Evolutionary conservation across 192 early-diverging fungal genomes (phyloP), one percentile per base, ranked within the genome.

Genomic region (Coemansia brasiliensis): DNA sequence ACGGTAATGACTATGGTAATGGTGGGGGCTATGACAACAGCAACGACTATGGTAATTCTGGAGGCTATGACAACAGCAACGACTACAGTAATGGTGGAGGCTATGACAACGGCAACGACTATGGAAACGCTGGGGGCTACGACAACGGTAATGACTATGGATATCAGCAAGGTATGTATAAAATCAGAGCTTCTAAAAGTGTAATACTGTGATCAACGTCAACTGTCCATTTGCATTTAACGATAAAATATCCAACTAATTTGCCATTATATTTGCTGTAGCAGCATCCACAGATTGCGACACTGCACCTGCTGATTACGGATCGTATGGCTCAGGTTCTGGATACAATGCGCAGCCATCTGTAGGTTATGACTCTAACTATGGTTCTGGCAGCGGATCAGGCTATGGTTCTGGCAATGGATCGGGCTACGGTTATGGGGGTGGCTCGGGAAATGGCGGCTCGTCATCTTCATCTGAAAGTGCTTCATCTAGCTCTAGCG

Each of bases 281-380:
- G 24, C 8, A 13, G 13, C 45, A 11, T 48, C 45, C 2, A 25
- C 45, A 13, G 45, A 17, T 20, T 48, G 45, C 45, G 45, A 48
- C 20, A 48, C 45, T 13, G 45, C 45, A 21, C 20, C 45, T 12
- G 45, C 45, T 25, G 35, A 52, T 6, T 57, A 65, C 11, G 52
- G 48, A 27, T 25, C 54, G 54, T 56, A 61, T 25, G 32, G 54
- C 12, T 53, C 61, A 21, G 56, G 41, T 20, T 20, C 16, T 17
- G 39, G 17, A 6, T 40, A 41, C 26, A 42, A 52, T 45, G 59
- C 41, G 20, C 35, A 29, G 35, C 32, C 49, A 6, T 35, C 54
- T 0, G 21, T 20, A 3, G 39, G 46, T 17, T 48, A 56, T 3
- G 63, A 24, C n/a, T 17, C 45, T 42, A 42, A 38, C 46, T 15